Evolutionary conservation across 139 green algal genomes (phyloP).

Genomic region (Yamagishiella unicocca): DNA sequence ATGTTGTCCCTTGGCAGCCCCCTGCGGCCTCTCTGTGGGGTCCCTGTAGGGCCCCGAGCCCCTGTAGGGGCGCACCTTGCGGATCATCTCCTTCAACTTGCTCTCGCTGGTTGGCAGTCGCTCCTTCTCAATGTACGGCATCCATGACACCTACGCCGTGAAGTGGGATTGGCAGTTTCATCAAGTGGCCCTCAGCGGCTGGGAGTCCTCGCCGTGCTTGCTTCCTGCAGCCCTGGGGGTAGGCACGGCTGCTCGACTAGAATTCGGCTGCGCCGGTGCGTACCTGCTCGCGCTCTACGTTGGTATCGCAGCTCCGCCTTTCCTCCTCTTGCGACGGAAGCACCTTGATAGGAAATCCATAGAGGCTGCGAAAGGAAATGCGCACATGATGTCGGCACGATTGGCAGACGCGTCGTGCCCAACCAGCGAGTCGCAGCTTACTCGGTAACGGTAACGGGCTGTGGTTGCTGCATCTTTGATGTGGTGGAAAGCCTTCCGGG

Average conservation of each 20-base stretch:
- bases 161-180: too few relatives aligned
- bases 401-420: background rate
- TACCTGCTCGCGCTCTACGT: background rate
- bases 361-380: constrained; percentile 47
- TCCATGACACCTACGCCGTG: constrained; percentile 37
- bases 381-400: background rate
- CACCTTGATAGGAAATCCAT: constrained; percentile 62
- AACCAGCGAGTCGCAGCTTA: too few relatives aligned
- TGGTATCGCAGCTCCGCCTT: constrained; percentile 39
- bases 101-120: constrained; percentile 51
- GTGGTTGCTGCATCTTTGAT: constrained; percentile 37
- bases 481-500: background rate
- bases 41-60: too few relatives aligned
- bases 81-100: constrained; percentile 70
- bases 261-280: too few relatives aligned
- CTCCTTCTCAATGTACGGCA: constrained; percentile 53
- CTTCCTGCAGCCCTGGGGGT: too few relatives aligned
- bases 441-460: constrained; percentile 1
- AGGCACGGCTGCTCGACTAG: too few relatives aligned
- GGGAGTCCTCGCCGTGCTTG: too few relatives aligned
- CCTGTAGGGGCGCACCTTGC: constrained; percentile 59
- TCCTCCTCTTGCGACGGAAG: constrained; percentile 30
- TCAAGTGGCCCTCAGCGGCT: too few relatives aligned
- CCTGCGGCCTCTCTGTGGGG: too few relatives aligned
- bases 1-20: too few relatives aligned